Evolutionary conservation across 345 rosid species (phyloP), one percentile per base, ranked within the genome.

Genomic region (Linum trigynum): DNA sequence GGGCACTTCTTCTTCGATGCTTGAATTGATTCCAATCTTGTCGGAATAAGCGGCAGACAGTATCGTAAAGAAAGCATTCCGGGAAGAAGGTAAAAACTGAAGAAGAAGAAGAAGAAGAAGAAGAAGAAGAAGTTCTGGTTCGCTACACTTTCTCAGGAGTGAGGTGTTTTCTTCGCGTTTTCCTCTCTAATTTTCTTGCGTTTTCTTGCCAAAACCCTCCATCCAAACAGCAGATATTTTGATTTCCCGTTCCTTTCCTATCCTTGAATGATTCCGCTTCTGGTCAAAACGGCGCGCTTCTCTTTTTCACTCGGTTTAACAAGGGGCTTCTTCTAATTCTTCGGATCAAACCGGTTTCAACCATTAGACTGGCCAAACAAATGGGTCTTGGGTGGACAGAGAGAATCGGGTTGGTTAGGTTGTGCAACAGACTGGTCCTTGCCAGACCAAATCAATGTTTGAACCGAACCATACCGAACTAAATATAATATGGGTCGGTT

Each of bases 41-140:
- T 77, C 51, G 82, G 66, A 62, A 80, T 65, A 66, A 72, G 62
- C n/a, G 90, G 86, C 66, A 83, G 35, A 70, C 88, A 65, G 63
- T 71, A 70, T 73, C 82, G 83, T 66, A 83, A 82, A 55, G 77
- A 59, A 69, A 84, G 73, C 92, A 86, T 86, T 78, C 85, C 82
- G 80, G 73, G 51, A 65, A 5, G 56, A 38, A 50, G 4, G 35
- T 39, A 65, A 51, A n/a, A 63, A 45, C 5, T 17, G 14, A 48
- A 48, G 53, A 48, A 48, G 53, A 48, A 48, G 14, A 48, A 9
- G 14, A 48, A 48, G 53, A 48, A 48, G 53, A 48, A 48, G 14
- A 48, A 9, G 14, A 15, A 48, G 3, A 23, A 23, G 32, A 23
- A 23, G 32, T 23, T 23, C 32, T 48, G 3, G 53, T 15, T 48